Evolutionary conservation across 129 eudicot species (phyloP), one percentile per base, ranked within the genome.

Genomic region (Flaveria brownii): DNA sequence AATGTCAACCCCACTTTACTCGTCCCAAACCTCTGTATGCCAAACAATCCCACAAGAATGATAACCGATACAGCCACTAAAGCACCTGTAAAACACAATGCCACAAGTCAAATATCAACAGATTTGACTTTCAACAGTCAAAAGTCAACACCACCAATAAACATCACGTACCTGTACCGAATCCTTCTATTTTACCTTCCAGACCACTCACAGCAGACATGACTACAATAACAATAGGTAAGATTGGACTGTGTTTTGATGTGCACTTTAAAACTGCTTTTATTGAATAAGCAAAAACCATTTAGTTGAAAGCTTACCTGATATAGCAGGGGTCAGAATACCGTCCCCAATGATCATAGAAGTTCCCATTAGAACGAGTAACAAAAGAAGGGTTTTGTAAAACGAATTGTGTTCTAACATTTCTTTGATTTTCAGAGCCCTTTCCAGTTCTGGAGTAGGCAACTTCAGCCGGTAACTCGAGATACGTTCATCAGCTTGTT

Each of bases 191-290:
- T 75, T 84, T 70, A 73, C 96, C 98, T 79, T 88, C 86, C 76
- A 93, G 86, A 77, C 98, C 98, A 80, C 97, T 93, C 86, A 93
- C 98, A 36, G 98, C 96, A 71, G 97, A 93, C 96, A 93, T 88
- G 33, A 90, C 98, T 91, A 85, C 68, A 72, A 79, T 17, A 70
- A 47, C 67, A 82, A 75, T n/a, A 0, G 6, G 73, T 79, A 45
- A 66, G 23, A 26, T 14, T 17, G 13, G 26, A 73, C 47, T 47
- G 57, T 30, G 76, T 60, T 15, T 54, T 23, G 50, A 54, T 72
- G 17, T 33, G 47, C 75, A 26, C 15, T 70, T 70, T 25, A 22
- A 68, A 68, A 42, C 13, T 42, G 54, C 0, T 43, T 57, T 7
- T 9, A 57, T 62, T 26, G 25, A 5, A 61, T 63, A 15, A 66